A percentile compares a stretch with the other conserved stretches of the same genome.
Conservation (phyloP, 345 rosid genomes). For the Populus euphratica region DNA sequence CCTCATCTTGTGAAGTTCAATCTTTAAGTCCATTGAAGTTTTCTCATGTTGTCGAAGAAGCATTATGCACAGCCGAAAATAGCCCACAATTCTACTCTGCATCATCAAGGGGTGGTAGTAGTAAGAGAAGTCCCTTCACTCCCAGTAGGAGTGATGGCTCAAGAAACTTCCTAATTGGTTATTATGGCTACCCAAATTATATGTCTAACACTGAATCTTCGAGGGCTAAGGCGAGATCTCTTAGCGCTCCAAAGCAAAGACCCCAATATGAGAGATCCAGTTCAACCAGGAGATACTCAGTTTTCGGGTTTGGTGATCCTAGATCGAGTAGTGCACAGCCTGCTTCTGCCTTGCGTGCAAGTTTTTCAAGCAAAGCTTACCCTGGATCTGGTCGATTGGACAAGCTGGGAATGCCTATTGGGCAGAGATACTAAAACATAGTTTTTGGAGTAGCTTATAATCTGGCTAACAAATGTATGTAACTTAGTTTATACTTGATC, state of each 20-base stretch:
- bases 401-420: conserved; percentile 76
- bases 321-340: conserved; percentile 40
- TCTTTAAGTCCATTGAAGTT: conserved; percentile 39
- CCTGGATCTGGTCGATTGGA: conserved; percentile 95
- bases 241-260: conserved; percentile 81
- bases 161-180: conserved; percentile 58
- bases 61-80: conserved; percentile 57
- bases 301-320: conserved; percentile 41
- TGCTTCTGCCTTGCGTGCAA: conserved; percentile 49
- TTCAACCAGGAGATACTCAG: conserved; percentile 57
- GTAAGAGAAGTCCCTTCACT: conserved; percentile 59
- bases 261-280: conserved; percentile 61
- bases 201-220: conserved; percentile 90
- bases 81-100: conserved; percentile 74
- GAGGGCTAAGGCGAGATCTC: conserved; percentile 69
- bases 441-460: conserved; percentile 1
- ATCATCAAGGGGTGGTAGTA: conserved; percentile 64
- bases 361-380: conserved; percentile 66
- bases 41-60: conserved; percentile 44
- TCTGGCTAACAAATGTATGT: neutral
- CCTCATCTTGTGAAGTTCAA: conserved; percentile 56
- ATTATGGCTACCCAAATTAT: conserved; percentile 72
- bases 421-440: conserved; percentile 17
- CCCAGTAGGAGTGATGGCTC: conserved; percentile 69
- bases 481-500: neutral